Evolutionary conservation across 73 alveolate species (phyloP), one percentile per base, ranked within the genome.

Genomic region (Paraurostyla sp.): DNA sequence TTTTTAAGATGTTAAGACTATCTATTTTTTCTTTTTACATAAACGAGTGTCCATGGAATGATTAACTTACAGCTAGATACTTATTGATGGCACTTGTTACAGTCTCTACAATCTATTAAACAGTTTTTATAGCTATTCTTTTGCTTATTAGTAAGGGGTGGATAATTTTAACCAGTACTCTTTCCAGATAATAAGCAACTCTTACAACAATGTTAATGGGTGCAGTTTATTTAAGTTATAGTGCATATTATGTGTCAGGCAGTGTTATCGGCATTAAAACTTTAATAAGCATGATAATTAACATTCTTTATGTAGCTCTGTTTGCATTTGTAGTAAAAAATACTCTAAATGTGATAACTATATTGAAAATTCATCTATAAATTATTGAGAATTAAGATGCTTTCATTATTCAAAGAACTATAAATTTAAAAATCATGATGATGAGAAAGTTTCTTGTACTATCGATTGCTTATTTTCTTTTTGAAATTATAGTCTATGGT

Each of bases 141-240:
- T 65, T 85, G 4, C 52, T 85, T n/a, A 38, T 85, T n/a, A 50
- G 60, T 20, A 85, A 85, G 59, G 94, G 94, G 0, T 88, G 94
- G 94, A 22, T 54, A 15, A 9, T 76, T 13, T 45, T 45, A 0
- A 52, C 87, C 58, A 30, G 20, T 33, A 43, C 22, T 50, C 65
- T 90, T 25, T 33, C 86, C 25, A 41, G 95, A 50, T 50, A 73
- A 9, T 29, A 83, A 7, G 88, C 92, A 0, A 81, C 90, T 1
- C 20, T 56, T 11, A 54, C 87, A 11, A 83, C 92, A 0, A 54
- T 90, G 42, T 27, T 71, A 1, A 81, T 90, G 92, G 95, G 95
- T 6, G 48, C 62, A 16, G 85, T 88, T 0, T 90, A 90, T 43
- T 41, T 90, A 49, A n/a, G 81, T 20, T 90, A 83, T 57, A 51